Conservation (phyloP, 768 basidiomycete species). For the Leucosporidium creatinivorum region DNA sequence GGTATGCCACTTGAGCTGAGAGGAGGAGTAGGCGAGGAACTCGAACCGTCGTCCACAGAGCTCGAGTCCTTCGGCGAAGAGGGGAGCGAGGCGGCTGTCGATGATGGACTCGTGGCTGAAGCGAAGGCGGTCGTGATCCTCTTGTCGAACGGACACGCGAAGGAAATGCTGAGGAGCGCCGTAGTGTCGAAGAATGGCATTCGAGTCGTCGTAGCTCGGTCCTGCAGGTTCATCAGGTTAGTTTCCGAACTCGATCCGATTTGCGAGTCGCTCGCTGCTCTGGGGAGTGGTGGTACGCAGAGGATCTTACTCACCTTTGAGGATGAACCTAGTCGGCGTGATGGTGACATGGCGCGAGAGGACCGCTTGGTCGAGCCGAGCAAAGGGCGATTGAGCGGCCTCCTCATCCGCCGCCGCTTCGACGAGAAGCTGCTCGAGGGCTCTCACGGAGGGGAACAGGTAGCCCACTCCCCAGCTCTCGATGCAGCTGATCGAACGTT, state of each 20-base stretch:
- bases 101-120: conserved; percentile 58
- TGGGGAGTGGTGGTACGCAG: too few relatives aligned
- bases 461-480: too few relatives aligned
- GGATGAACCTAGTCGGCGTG: not conserved
- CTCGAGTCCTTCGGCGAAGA: conserved; percentile 53
- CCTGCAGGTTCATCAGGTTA: too few relatives aligned
- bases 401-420: too few relatives aligned
- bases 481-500: too few relatives aligned
- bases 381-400: too few relatives aligned
- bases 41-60: conserved; percentile 5
- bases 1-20: conserved; percentile 16
- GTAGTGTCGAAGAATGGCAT: conserved; percentile 67
- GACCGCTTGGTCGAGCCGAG: too few relatives aligned
- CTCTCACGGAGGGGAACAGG: too few relatives aligned
- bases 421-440: too few relatives aligned
- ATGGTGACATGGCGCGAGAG: not conserved
- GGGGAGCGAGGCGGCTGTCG: conserved; percentile 53
- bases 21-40: conserved; percentile 17
- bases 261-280: too few relatives aligned
- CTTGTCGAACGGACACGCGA: conserved; percentile 76
- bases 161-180: conserved; percentile 60
- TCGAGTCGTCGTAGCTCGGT: conserved; percentile 55
- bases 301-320: not conserved
- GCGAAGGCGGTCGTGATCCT: conserved; percentile 64
- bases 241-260: too few relatives aligned